Evolutionary conservation across 257 asterid species (phyloP), one percentile per base, ranked within the genome.

Genomic region (Penstemon eatonii): DNA sequence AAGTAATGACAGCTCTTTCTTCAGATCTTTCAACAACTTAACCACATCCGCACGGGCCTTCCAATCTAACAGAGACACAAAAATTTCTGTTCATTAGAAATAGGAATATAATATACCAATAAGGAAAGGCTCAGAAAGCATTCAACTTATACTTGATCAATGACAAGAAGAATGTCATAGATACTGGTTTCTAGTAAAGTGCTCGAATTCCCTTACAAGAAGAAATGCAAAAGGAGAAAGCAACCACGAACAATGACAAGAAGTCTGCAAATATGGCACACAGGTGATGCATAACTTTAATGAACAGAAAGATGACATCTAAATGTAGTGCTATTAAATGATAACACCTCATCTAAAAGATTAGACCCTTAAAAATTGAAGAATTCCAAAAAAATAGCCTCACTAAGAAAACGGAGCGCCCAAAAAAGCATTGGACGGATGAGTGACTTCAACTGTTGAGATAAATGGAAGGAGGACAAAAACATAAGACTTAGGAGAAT

Each of bases 41-140:
- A 87, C 87, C 76, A 93, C 94, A 75, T 93, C 99, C 13, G 96
- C 92, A 57, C 96, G 87, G 54, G 97, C 99, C 81, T 87, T 93
- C 99, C 97, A 93, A 82, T 90, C 96, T 74, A 70, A 74, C 47
- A 69, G n/a, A 65, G 40, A 77, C 52, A 37, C 54, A 25, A 49
- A 10, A 60, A 40, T 41, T 66, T 72, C 59, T 67, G 67, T 56
- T 59, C 12, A 52, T 33, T 45, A 4, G 39, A 56, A 64, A 13
- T 10, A 42, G 33, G 50, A 3, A 67, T 46, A 39, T 59, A 74
- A 68, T 5, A 65, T 58, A 74, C 44, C 43, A 63, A 44, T 55
- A 62, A 7, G 46, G 13, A 39, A 39, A 59, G 47, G 66, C 65
- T 53, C 55, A 8, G 33, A 52, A 52, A 55, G 54, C 59, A 53